These are phyloP conservation scores for Phyllosticta citrichinensis DNA, from an alignment of 2,329 filamentous ascomycete genomes.

Conservation along the genomic window DNA sequence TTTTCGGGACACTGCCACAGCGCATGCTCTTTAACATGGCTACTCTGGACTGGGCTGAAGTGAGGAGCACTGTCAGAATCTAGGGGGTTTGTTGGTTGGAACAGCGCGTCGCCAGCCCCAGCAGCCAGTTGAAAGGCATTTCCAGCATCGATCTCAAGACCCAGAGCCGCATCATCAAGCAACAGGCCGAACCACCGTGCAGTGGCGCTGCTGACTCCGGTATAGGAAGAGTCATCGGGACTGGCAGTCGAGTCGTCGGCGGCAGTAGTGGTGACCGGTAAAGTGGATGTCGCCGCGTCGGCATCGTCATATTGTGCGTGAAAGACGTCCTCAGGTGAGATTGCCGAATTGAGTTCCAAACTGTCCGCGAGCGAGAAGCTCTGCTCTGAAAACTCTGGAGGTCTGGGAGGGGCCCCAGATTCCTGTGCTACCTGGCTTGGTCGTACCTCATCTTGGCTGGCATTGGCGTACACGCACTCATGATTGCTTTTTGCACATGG, in stretches of 20 bases:
- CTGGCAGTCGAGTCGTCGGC: neutral
- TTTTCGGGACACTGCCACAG: slow-evolving; percentile 2
- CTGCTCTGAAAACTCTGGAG: neutral
- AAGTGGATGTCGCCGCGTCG: neutral
- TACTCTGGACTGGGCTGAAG: neutral
- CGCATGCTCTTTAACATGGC: neutral
- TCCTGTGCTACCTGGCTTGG: neutral
- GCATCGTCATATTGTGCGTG: neutral
- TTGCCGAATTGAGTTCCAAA: neutral
- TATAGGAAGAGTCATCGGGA: slow-evolving; percentile 1
- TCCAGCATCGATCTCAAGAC: neutral
- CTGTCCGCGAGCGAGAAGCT: neutral
- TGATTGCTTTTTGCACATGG: slow-evolving; percentile 35
- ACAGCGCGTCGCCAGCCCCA: neutral
- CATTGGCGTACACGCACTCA: slow-evolving; percentile 28
- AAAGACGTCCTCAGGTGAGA: neutral
- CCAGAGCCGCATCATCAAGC: slow-evolving; percentile 7
- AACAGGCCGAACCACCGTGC: slow-evolving; percentile 8
- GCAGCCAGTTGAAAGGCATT: neutral
- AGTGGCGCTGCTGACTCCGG: neutral
- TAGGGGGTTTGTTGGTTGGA: neutral
- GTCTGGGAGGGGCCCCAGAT: neutral
- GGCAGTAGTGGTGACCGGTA: neutral
- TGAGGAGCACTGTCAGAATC: neutral
- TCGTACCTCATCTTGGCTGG: neutral